Evolutionary conservation across 768 basidiomycete genomes (phyloP), one percentile per base, ranked within the genome.

Genomic region (Amanita rubescens): DNA sequence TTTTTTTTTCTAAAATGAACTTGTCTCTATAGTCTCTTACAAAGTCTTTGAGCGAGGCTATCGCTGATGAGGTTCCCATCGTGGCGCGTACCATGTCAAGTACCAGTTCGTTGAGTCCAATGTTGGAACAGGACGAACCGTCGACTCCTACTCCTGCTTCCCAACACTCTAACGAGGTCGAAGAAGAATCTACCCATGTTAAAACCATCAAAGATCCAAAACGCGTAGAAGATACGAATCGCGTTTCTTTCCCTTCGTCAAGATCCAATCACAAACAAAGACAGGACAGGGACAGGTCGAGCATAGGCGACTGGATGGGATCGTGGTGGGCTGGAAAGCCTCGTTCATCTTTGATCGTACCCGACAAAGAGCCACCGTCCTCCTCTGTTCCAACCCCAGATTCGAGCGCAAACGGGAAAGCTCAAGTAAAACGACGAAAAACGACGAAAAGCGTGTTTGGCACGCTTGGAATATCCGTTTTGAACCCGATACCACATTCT

Each of bases 261-360:
- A 20, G 20, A 44, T n/a, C 24, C 17, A 60, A 38, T 41, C 55
- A 55, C 27, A 68, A 65, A 55, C 41, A 53, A 17, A 65, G 63
- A 12, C 67, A 59, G 49, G 85, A 87, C 44, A 78, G 79, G 49
- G 85, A 87, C 44, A 78, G 79, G 12, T 74, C 80, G 12, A 68
- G 72, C 0, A 72, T 87, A 44, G 81, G 84, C 17, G 83, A 85
- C 45, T 90, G 88, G 88, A 80, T 90, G 75, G 86, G 87, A 0
- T 81, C 78, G 0, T 87, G 80, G 82, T 84, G 86, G 75, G 72
- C 69, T 15, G 74, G 78, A 32, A 78, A 67, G 43, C 35, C 63
- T 58, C 60, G 64, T 24, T 52, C 53, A 32, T 19, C 46, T 51
- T 55, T 58, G 14, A 54, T 60, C 35, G 59, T 56, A 3, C 62